Percentiles rank a stretch among this genome's conserved stretches.
Evolutionary conservation across 345 rosid genomes (phyloP).

Genomic region (Theobroma cacao): DNA sequence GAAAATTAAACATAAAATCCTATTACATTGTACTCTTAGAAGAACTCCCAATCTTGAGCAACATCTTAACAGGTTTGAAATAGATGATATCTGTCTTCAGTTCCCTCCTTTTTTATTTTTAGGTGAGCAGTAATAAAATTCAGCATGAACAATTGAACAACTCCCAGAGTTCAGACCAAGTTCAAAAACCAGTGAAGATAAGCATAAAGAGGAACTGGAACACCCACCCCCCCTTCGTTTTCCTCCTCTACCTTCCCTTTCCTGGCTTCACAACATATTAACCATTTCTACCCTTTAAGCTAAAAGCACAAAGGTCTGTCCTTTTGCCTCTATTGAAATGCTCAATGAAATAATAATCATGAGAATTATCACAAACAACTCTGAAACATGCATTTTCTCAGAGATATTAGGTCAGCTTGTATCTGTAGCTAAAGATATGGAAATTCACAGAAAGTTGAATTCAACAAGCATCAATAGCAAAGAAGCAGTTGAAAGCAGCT

Average conservation of each 20-base stretch:
- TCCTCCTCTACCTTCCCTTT: not conserved
- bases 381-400: not conserved
- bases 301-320: not conserved
- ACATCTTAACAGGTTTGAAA: no score
- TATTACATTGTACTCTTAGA: no score
- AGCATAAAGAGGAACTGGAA: no score
- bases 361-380: not conserved
- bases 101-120: no score
- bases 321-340: not conserved
- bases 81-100: no score
- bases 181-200: no score
- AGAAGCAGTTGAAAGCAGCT: not conserved
- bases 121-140: no score
- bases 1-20: no score
- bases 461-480: not conserved
- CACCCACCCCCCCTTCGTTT: not conserved
- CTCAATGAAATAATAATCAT: not conserved
- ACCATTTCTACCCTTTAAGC: not conserved
- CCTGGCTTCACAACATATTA: not conserved
- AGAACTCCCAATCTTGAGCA: no score
- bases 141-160: no score
- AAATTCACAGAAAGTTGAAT: not conserved
- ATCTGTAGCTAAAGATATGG: not conserved
- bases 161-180: no score
- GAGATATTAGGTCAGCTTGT: not conserved